Conservation (phyloP, 2,329 filamentous ascomycete genomes). For the Beauveria scarabaeidicola region DNA sequence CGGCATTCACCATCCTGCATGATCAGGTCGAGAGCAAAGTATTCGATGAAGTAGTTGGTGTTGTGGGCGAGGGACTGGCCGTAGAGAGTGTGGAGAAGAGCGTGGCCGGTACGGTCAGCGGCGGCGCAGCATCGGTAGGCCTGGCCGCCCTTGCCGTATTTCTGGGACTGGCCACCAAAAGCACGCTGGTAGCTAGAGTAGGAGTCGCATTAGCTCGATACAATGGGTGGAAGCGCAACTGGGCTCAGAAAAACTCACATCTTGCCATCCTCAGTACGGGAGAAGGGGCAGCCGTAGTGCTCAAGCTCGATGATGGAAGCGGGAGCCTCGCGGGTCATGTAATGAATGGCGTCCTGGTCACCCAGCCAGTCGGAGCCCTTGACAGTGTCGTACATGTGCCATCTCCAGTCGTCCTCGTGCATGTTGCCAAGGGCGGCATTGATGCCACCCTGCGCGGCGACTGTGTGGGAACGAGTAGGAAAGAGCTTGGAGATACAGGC, state of each 20-base stretch:
- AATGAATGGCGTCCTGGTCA: slow-evolving; percentile 96
- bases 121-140: slow-evolving; percentile 96
- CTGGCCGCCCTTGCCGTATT: slow-evolving; percentile 94
- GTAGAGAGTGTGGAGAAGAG: slow-evolving; percentile 95
- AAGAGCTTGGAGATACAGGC: slow-evolving; percentile 84
- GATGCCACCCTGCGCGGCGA: slow-evolving; percentile 76
- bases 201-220: slow-evolving; percentile 10
- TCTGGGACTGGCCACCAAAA: slow-evolving; percentile 93
- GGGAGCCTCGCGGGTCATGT: slow-evolving; percentile 94
- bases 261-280: slow-evolving; percentile 88
- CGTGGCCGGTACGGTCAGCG: slow-evolving; percentile 93
- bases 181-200: slow-evolving; percentile 81
- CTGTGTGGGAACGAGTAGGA: slow-evolving; percentile 77
- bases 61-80: slow-evolving; percentile 95
- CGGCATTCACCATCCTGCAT: slow-evolving; percentile 97
- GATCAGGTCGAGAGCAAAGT: slow-evolving; percentile 91
- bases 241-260: slow-evolving; percentile 50
- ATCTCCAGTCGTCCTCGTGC: slow-evolving; percentile 97
- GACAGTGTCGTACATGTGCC: slow-evolving; percentile 99
- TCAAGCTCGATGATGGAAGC: slow-evolving; percentile 89
- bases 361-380: slow-evolving; percentile 97
- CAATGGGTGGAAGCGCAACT: not conserved
- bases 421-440: slow-evolving; percentile 89
- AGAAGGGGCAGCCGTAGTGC: slow-evolving; percentile 96
- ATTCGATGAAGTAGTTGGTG: slow-evolving; percentile 99